Evolutionary conservation across 225 moss, liverwort and hornwort genomes (phyloP), one percentile per base, ranked within the genome.

Genomic region (Polytrichum formosum): DNA sequence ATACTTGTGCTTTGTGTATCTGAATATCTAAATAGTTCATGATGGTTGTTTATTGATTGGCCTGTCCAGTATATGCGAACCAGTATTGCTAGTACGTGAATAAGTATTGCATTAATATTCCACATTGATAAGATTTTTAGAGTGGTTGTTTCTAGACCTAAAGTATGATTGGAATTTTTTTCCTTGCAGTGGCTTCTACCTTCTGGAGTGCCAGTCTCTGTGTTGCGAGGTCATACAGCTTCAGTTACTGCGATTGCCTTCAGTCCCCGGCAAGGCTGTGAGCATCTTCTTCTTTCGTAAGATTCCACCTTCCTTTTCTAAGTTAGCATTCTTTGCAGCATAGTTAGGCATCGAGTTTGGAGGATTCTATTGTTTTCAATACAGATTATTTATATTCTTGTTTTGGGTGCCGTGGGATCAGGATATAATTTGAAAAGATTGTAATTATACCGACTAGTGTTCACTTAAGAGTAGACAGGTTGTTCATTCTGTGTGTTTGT

Each of bases 261-360:
- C 70, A 98, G 98, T 79, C 98, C 98, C 70, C 98, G 94, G 33
- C 94, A 94, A 84, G 91, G 94, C 75, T 94, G 94, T 75, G 92
- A 94, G 71, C 92, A 93, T 73, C 98, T 94, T 55, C 87, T 98
- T 8, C 92, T 98, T 62, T 98, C 98, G 92, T 98, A 88, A 87
- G 97, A 55, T 27, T 76, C 66, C 66, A 22, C 63, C 69, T 58
- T 69, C 31, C 59, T 73, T 68, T 26, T 69, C 9, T 13, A 4
- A 3, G 54, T 66, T 54, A 59, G 3, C 72, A 53, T 35, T 4
- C 9, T 56, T 5, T 35, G 10, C 18, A 68, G 26, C 54, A 10
- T 59, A 58, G 63, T 59, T 63, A 6, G 62, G 62, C 13, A 23
- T 17, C 1, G 8, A 17, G 8, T 63, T 23, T 63, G 62, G 25